These are phyloP conservation scores for Pinus albicaulis DNA, from an alignment of 75 land plant genomes.

Conservation along the genomic window DNA sequence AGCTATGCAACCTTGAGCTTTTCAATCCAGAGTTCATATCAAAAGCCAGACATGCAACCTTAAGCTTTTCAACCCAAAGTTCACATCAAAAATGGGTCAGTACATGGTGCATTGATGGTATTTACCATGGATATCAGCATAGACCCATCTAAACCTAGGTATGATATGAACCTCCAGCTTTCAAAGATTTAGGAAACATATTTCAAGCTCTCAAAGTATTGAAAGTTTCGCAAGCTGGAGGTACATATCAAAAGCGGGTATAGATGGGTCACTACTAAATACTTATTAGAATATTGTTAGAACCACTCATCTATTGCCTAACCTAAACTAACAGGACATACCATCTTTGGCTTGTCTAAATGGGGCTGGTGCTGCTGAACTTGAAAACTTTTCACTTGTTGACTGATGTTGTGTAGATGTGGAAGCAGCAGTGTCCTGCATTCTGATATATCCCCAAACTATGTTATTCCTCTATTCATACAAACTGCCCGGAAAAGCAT, in stretches of 20 bases:
- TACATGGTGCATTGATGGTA: too few relatives aligned
- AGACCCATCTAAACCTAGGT: too few relatives aligned
- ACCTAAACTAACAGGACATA: not conserved
- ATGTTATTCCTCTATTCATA: too few relatives aligned
- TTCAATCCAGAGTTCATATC: too few relatives aligned
- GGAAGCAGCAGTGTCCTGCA: conserved; percentile 6
- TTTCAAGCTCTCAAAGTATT: not conserved
- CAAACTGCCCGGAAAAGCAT: too few relatives aligned
- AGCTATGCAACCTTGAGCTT: too few relatives aligned
- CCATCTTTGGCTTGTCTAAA: not conserved
- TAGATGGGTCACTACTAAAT: not conserved
- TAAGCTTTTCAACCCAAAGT: too few relatives aligned
- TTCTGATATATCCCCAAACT: not conserved
- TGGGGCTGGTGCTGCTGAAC: conserved; percentile 1
- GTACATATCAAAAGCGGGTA: not conserved
- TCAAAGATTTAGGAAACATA: not conserved
- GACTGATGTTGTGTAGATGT: conserved; percentile 7
- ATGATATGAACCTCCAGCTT: not conserved
- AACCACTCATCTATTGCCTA: not conserved
- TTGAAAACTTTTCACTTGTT: conserved; percentile 9
- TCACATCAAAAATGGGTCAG: too few relatives aligned
- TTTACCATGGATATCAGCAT: too few relatives aligned
- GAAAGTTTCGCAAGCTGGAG: too few relatives aligned
- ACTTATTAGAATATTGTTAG: not conserved
- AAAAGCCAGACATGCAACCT: too few relatives aligned